Evolutionary conservation across 192 early-diverging fungal species (phyloP).

Genomic region (Oehlia diaphana): DNA sequence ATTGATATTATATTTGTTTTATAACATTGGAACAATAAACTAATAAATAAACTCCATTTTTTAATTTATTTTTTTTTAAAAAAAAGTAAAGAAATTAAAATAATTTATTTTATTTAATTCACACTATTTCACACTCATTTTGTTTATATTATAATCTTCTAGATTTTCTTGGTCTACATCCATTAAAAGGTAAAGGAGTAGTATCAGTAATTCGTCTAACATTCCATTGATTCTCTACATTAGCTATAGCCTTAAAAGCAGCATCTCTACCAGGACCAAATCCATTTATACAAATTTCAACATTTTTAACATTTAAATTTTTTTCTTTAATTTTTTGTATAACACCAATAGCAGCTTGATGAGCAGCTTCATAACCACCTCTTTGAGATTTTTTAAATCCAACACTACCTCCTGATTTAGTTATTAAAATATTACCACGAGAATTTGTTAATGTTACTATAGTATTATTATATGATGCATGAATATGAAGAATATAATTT

Average conservation of each 20-base stretch:
- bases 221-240: conserved; percentile 67
- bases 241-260: conserved; percentile 81
- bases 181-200: conserved; percentile 89
- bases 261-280: conserved; percentile 92
- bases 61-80: no score
- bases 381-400: conserved; percentile 89
- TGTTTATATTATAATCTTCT: conserved; percentile 69
- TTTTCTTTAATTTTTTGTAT: conserved; percentile 67
- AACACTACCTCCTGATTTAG: conserved; percentile 75
- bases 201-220: conserved; percentile 79
- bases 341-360: conserved; percentile 65
- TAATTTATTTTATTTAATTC: no score
- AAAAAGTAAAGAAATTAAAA: no score
- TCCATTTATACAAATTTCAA: conserved; percentile 84
- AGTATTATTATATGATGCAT: conserved; percentile 82
- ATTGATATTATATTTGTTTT: no score
- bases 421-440: conserved; percentile 68
- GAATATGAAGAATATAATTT: conserved; percentile 54
- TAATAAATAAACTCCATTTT: no score
- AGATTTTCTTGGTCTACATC: conserved; percentile 86
- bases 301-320: conserved; percentile 57
- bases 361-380: conserved; percentile 87
- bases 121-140: no score
- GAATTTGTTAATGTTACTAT: conserved; percentile 76
- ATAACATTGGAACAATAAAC: no score